Percentiles rank a stretch among this genome's conserved stretches.
Evolutionary conservation across 1,139 yeast genomes (phyloP).

Genomic region (Pichia sp.): DNA sequence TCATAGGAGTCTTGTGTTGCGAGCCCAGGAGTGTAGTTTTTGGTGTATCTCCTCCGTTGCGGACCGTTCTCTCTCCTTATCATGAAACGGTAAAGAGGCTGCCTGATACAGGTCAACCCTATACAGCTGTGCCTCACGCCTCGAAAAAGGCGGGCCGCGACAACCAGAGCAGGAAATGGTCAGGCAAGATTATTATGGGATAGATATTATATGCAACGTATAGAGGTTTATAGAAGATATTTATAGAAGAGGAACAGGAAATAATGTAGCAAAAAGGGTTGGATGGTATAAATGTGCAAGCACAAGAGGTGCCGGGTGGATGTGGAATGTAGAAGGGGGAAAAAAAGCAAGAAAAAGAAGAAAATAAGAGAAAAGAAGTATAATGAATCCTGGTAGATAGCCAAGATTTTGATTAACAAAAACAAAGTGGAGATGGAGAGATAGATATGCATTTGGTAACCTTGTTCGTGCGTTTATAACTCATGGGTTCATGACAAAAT

Average conservation of each 20-base stretch:
- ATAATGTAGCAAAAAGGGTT: neutral
- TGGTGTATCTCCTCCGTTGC: too few relatives aligned
- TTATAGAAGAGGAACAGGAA: neutral
- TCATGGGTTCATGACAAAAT: neutral
- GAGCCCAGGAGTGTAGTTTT: neutral
- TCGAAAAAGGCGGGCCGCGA: neutral
- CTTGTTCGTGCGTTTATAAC: neutral
- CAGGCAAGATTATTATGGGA: neutral
- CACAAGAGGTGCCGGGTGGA: neutral
- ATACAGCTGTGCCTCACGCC: neutral
- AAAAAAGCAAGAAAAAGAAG: neutral
- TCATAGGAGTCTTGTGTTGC: slow-evolving; percentile 8
- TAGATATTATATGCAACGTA: neutral
- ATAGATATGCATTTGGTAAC: neutral
- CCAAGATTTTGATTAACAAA: neutral
- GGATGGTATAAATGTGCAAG: neutral
- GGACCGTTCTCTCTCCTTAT: too few relatives aligned
- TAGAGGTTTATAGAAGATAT: neutral
- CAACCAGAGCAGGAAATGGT: too few relatives aligned
- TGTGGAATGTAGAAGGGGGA: neutral
- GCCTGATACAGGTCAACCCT: neutral
- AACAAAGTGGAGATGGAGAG: neutral
- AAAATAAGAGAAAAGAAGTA: neutral
- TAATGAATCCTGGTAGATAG: neutral
- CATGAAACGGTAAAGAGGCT: neutral